These are phyloP conservation scores for Thalassiosira exigua DNA, from an alignment of 352 stramenopile species.

Conservation along the genomic window DNA sequence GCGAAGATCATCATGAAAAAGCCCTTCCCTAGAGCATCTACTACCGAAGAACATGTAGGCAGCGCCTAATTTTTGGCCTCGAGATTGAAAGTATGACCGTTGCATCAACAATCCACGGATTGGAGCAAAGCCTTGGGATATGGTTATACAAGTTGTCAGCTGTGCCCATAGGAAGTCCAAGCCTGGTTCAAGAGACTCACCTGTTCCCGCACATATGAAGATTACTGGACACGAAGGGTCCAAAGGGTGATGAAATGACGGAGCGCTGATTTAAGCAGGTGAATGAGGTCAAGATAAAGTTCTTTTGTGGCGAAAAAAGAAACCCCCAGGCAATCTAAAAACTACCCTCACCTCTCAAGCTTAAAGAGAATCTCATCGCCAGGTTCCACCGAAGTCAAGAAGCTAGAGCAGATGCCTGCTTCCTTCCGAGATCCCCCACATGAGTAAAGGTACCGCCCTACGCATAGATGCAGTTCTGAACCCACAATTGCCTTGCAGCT, in stretches of 20 bases:
- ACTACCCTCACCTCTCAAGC: too few species aligned
- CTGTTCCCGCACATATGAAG: conserved; percentile 46
- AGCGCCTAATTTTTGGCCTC: conserved; percentile 29
- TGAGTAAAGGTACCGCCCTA: conserved; percentile 44
- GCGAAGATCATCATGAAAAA: conserved; percentile 45
- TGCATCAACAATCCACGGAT: conserved; percentile 46
- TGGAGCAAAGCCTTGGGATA: conserved; percentile 26
- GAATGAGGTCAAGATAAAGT: too few species aligned
- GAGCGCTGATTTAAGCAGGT: too few species aligned
- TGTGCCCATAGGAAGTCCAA: not conserved
- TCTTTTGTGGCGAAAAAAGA: too few species aligned
- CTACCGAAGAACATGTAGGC: conserved; percentile 45
- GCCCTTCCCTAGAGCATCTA: not conserved
- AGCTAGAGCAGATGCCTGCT: conserved; percentile 43
- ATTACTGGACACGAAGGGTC: conserved; percentile 36
- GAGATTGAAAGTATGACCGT: conserved; percentile 25
- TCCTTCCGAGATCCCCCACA: conserved; percentile 27
- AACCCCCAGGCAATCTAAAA: too few species aligned
- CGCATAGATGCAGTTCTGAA: conserved; percentile 39
- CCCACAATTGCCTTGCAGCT: conserved; percentile 41
- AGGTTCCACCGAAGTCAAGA: conserved; percentile 30
- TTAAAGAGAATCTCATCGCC: conserved; percentile 47
- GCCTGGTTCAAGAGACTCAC: not conserved
- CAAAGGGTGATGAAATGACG: conserved; percentile 33
- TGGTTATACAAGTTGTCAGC: not conserved